Percentiles rank a stretch among this genome's conserved stretches.
phyloP scores from a whole-genome alignment of 2,329 filamentous ascomycete species.

The Purpureocillium lavendulum region DNA sequence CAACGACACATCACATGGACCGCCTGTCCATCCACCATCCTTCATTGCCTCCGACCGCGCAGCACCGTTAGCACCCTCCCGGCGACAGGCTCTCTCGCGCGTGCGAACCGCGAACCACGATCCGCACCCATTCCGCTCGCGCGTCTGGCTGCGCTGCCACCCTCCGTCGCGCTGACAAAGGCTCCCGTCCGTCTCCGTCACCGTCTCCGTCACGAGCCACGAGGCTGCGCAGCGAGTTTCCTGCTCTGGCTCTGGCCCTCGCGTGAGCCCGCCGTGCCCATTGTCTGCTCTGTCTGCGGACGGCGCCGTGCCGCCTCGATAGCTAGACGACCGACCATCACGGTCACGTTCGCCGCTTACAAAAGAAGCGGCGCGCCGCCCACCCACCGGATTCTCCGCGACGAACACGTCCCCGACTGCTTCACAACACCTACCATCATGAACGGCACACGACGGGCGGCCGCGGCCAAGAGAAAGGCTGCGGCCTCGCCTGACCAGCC shows the following conservation, averaged over 20 bases:
- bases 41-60: not conserved
- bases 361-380: too few relatives aligned
- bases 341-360: too few relatives aligned
- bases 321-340: too few relatives aligned
- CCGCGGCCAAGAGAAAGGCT: slow-evolving; percentile 45
- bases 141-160: slow-evolving; percentile 17
- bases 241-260: not conserved
- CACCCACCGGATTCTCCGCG: too few relatives aligned
- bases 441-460: slow-evolving; percentile 32
- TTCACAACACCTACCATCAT: slow-evolving; percentile 19
- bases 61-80: not conserved
- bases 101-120: not conserved
- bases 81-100: slow-evolving; percentile 5
- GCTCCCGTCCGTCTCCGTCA: too few relatives aligned
- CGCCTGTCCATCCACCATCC: slow-evolving; percentile 15
- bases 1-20: slow-evolving; percentile 23
- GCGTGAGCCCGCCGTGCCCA: too few relatives aligned
- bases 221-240: slow-evolving; percentile 2
- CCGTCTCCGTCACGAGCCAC: slow-evolving; percentile 4
- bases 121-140: slow-evolving; percentile 1
- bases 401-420: not conserved
- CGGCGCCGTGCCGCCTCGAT: too few relatives aligned
- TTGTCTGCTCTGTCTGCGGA: too few relatives aligned
- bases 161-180: slow-evolving; percentile 11
- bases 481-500: slow-evolving; percentile 29